phyloP scores from a whole-genome alignment of 768 basidiomycete species.

The Gloeostereum incarnatum region DNA sequence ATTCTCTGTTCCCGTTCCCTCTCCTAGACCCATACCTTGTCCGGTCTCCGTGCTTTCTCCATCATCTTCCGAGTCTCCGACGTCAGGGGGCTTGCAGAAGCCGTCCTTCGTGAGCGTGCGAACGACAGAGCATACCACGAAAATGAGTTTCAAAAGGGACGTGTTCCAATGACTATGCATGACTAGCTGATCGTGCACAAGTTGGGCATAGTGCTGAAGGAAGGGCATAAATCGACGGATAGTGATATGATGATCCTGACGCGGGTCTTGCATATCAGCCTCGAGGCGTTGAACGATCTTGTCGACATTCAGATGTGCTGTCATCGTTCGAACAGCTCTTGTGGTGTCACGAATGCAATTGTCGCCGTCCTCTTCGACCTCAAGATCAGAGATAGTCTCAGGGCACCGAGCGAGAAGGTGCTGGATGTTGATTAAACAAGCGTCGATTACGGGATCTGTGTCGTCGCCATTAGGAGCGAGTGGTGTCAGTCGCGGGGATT shows the following conservation, averaged over 20 bases:
- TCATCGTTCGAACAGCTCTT: slow-evolving; percentile 32
- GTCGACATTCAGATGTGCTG: slow-evolving; percentile 37
- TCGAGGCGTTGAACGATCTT: slow-evolving; percentile 31
- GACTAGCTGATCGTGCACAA: slow-evolving; percentile 50
- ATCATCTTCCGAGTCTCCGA: slow-evolving; percentile 44
- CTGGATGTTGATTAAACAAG: slow-evolving; percentile 60
- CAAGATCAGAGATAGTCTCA: slow-evolving; percentile 9
- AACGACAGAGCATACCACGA: slow-evolving; percentile 67
- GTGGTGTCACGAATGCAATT: slow-evolving; percentile 44
- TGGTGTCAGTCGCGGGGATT: background rate
- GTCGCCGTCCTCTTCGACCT: slow-evolving; percentile 24
- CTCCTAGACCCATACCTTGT: slow-evolving; percentile 82
- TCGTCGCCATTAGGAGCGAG: slow-evolving; percentile 11
- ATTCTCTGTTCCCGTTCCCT: slow-evolving; percentile 78
- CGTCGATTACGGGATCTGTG: slow-evolving; percentile 42
- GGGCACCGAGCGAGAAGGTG: slow-evolving; percentile 35
- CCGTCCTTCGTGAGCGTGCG: slow-evolving; percentile 74
- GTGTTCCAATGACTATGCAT: slow-evolving; percentile 58
- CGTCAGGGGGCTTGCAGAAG: slow-evolving; percentile 88
- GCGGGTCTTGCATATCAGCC: slow-evolving; percentile 21
- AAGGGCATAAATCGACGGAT: slow-evolving; percentile 62
- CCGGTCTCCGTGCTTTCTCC: slow-evolving; percentile 37
- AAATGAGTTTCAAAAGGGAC: slow-evolving; percentile 76
- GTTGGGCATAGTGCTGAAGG: slow-evolving; percentile 49
- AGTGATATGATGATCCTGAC: slow-evolving; percentile 19